Evolutionary conservation across 495 filamentous ascomycete genomes (phyloP), one percentile per base, ranked within the genome.

Genomic region (Coniosporium apollinis): DNA sequence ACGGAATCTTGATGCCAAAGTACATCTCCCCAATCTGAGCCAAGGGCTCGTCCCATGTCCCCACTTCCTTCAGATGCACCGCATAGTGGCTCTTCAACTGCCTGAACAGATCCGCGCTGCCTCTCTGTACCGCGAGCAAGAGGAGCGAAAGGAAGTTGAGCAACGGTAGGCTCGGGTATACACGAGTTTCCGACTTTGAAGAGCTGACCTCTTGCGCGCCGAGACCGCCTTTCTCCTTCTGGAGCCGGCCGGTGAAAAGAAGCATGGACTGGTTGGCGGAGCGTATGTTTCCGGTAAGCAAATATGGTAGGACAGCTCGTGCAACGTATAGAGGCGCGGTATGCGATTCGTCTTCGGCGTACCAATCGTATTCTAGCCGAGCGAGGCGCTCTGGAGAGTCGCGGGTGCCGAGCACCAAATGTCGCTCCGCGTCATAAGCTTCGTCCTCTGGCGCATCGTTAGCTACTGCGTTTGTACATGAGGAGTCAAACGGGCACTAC

Each of bases 21-120:
- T 94, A 99, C 69, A 89, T 86, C 66, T 96, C 86, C 26, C 79
- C 89, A 44, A 96, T 74, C 52, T 80, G 73, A 28, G 81, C 77
- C 44, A 96, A 60, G 15, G 80, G 70, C 50, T 89, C 84, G 26
- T 84, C 77, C 84, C 89, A 94, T 17, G 61, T 60, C 14, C 30
- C 66, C 3, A 75, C 59, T 42, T 94, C 91, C 40, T 67, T 69
- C 24, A 96, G 68, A 36, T 87, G 71, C 3, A 61, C 51, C 8
- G 71, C 67, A 55, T 96, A 97, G 50, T 94, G 87, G 13, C 64
- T 71, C 47, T 71, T 76, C 39, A 96, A 61, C 51, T 82, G 75
- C 43, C 74, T 73, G 59, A 80, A 96, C n/a, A 94, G 48, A 46
- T 92, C 83, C 5, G 68, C 59, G 21, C 62, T 74, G 6, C 83